Evolutionary conservation across 148 eudicot species (phyloP), one percentile per base, ranked within the genome.

Genomic region (Chenopodium formosanum): DNA sequence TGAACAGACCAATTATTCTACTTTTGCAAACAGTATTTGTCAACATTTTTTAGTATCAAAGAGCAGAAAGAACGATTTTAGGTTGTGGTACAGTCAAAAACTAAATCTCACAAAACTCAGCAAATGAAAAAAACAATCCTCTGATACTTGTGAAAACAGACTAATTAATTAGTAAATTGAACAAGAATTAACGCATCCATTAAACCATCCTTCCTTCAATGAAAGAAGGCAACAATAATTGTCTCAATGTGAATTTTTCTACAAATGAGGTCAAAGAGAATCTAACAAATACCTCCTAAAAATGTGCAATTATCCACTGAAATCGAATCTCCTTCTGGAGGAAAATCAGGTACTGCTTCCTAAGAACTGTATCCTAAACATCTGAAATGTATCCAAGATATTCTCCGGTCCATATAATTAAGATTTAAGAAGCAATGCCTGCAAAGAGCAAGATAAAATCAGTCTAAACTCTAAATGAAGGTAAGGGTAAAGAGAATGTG

Each of bases 161-260:
- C 66, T 62, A 74, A 48, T 74, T 50, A 52, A 74, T 74, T 74
- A 74, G 77, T 74, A 27, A 74, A 52, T 78, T 46, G 79, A 81
- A 68, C 76, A 78, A 74, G 47, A 48, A 65, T 78, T 73, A 23
- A 23, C 12, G 47, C 78, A 65, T 64, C 27, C 79, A 80, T 34
- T 71, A 47, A 58, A 84, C 67, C 81, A 72, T 23, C 78, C 81
- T 84, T 71, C 84, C 74, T 73, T 75, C 37, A 81, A 72, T 66
- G 62, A 53, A n/a, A 78, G 84, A 74, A 81, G 81, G 79, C 60
- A 81, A 85, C 79, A 81, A 84, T 84, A 70, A 66, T 56, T 63
- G 65, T 74, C 76, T 81, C 75, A 78, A 85, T 85, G 79, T 78
- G 84, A 73, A 73, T 80, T 34, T 70, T 62, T 68, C 85, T 79